These are phyloP conservation scores for Hortiboletus flavorubellus DNA, from an alignment of 768 basidiomycete genomes.

Conservation along the genomic window DNA sequence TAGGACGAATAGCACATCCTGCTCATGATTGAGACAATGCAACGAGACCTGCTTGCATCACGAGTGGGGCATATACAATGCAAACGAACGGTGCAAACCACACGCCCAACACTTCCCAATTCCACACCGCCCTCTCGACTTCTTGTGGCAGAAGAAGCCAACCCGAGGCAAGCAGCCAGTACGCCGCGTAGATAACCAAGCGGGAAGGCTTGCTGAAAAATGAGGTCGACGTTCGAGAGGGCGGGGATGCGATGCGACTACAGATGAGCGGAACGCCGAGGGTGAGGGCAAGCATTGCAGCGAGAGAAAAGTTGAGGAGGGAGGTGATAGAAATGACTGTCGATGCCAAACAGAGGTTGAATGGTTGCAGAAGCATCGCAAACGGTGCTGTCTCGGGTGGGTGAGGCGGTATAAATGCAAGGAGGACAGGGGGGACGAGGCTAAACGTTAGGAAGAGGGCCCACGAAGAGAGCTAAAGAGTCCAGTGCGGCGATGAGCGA, in stretches of 20 bases:
- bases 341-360: constrained; percentile 82
- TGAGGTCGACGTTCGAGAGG: constrained; percentile 15
- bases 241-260: constrained; percentile 33
- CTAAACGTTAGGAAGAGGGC: constrained; percentile 30
- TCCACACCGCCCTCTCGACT: constrained; percentile 53
- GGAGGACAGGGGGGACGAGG: constrained; percentile 32
- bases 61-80: constrained; percentile 71
- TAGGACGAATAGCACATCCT: background rate
- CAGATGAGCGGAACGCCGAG: constrained; percentile 65
- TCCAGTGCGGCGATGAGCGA: constrained; percentile 17
- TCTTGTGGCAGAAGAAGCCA: constrained; percentile 53
- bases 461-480: constrained; percentile 28
- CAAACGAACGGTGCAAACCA: constrained; percentile 86
- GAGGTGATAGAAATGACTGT: constrained; percentile 82
- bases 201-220: constrained; percentile 23
- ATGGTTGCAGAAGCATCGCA: constrained; percentile 57
- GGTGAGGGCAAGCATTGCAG: constrained; percentile 61
- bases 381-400: constrained; percentile 35
- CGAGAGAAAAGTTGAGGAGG: constrained; percentile 91
- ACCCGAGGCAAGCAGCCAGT: constrained; percentile 49
- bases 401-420: constrained; percentile 28
- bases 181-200: constrained; percentile 30
- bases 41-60: constrained; percentile 66
- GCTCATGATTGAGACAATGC: constrained; percentile 32
- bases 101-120: constrained; percentile 75